Evolutionary conservation across 2,329 filamentous ascomycete genomes (phyloP), one percentile per base, ranked within the genome.

Genomic region (Aureobasidium subglaciale): DNA sequence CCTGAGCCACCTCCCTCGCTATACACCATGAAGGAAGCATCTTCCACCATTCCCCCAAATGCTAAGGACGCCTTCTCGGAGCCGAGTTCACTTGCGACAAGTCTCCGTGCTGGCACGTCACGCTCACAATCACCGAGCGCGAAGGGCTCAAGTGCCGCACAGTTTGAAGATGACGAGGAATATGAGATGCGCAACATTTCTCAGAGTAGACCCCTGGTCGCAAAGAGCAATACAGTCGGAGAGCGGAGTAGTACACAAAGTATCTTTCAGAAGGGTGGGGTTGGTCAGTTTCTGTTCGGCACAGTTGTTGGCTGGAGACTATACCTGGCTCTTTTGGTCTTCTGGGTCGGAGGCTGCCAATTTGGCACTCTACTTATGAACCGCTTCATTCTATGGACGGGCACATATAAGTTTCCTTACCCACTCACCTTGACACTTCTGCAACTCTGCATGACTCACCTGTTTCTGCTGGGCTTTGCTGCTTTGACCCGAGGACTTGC

Each of bases 351-450:
- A 4, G 75, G 72, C 2, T 76, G 72, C 58, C 66, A 70, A 9
- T 77, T 78, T 59, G 75, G 73, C 4, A 62, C 78, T 58, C 60
- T 74, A 52, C 67, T 78, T 56, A 76, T 78, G 74, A 78, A 78
- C 60, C 67, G 76, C 54, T 77, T 78, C 59, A 75, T 78, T 57
- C 65, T 78, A 58, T 70, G 72, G 67, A 78, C 71, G 68, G 59
- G 59, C 13, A 56, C 20, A 42, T 24, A 41, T 35, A 55, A 49
- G 18, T 80, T 81, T 58, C 74, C 74, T 1, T 80, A 78, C 58
- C 78, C 78, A 13, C 66, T 80, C 27, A 74, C 76, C 8, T 71
- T 73, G 49, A 78, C 77, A 0, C 73, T 78, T 25, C 63, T 78
- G 16, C 75, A 81, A 60, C 70, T 81, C 35, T 62, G 76, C 42